Evolutionary conservation across 2,329 filamentous ascomycete genomes (phyloP), one percentile per base, ranked within the genome.

Genomic region (Ophiostoma sp.): DNA sequence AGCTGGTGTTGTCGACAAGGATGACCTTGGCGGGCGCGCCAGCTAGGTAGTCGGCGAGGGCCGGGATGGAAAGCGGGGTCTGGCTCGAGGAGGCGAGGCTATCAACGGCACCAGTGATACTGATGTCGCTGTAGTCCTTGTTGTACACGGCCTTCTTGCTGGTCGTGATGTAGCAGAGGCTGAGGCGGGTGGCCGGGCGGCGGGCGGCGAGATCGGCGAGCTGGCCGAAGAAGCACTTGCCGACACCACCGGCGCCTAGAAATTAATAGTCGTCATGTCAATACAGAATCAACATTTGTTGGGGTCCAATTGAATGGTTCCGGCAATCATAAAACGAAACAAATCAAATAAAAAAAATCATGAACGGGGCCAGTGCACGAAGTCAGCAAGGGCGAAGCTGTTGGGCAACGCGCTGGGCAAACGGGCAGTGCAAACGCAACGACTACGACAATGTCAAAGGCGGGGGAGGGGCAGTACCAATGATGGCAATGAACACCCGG

Each of bases 1-100:
- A 95, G 83, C 93, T 97, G 70, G 96, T 99, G 85, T 98, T 98
- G 87, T 99, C 96, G 77, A 99, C 91, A 39, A 99, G 86, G 61
- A 99, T 87, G 59, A 92, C 90, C 80, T 92, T 93, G 75, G 90
- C 89, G 2, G 94, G 94, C 0, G 94, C 92, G 59, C 88, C 88
- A 74, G 90, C 88, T 63, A 99, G 91, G 83, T 93, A 97, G 45
- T 92, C 89, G 76, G 91, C 89, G 52, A 97, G 88, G 78, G 95
- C 88, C 59, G 91, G 82, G 63, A 94, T 86, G 50, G 88, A 84
- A 22, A 93, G 88, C 11, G 93, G 88, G 2, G 90, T 84, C 76
- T 90, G 89, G 36, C 86, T 84, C 28, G 92, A 91, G 17, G 88
- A 82, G 59, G 88, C 86, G 69, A 96, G 89, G 61, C 89, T 85